Evolutionary conservation across 106 monocot species (phyloP), one percentile per base, ranked within the genome.

Genomic region (Apostasia ramifera): DNA sequence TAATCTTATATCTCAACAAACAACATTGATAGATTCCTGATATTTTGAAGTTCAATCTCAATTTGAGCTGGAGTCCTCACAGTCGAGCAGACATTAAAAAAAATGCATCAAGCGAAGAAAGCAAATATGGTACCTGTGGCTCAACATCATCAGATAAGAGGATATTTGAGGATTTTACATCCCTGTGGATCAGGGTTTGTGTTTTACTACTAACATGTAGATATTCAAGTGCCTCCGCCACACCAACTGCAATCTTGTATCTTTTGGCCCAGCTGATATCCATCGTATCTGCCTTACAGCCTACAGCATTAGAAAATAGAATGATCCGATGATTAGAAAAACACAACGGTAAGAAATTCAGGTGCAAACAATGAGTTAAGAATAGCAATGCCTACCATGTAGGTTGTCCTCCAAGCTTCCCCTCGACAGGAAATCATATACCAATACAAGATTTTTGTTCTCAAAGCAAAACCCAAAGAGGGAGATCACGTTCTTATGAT

Each of bases 131-230:
- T 75, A 82, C 91, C 88, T 92, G 71, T 59, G 93, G 89, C 39
- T 84, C 79, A 63, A 84, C 84, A 63, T 82, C 78, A 44, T 80
- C 80, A 52, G 80, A 71, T 53, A 94, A 69, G 62, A 94, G 93
- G 39, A 94, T 84, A 65, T 94, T 94, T 57, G 93, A 94, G n/a
- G 93, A 94, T 59, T 94, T 94, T 5, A 94, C 89, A 76, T 94
- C 93, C 71, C 89, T 70, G 53, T 94, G 93, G 55, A 94, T 86
- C 55, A 94, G 89, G 67, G 82, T 71, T 40, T 63, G 64, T 47
- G 66, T 40, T 69, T 54, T 81, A 57, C 58, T 60, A 61, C 61
- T 45, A 54, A 77, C 67, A 42, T 94, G 93, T 8, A 94, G 70
- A 71, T 86, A 86, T 56, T 80, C 76, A 4, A 94, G 73, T 49